Evolutionary conservation across 129 eudicot genomes (phyloP).

Genomic region (Flaveria linearis): DNA sequence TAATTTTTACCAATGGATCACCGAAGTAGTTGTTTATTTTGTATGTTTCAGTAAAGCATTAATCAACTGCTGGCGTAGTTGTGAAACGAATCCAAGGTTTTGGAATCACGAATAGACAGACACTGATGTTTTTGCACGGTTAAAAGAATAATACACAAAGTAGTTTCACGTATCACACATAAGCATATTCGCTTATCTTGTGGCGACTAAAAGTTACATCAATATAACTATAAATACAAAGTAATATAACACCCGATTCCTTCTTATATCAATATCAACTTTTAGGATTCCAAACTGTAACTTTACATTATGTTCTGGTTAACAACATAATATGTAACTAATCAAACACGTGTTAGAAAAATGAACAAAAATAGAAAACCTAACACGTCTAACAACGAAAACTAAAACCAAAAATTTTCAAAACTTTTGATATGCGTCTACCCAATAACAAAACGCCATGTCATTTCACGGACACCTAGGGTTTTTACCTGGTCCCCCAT

Average conservation of each 20-base stretch:
- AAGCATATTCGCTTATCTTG: no score
- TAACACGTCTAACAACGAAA: constrained; percentile 23
- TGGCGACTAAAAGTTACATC: no score
- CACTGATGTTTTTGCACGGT: no score
- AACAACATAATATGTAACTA: constrained; percentile 29
- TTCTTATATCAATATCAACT: constrained; percentile 13
- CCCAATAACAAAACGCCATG: constrained; percentile 19
- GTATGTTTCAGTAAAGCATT: no score
- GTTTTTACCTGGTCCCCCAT: constrained; percentile 93
- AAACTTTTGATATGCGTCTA: constrained; percentile 32
- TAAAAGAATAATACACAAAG: no score
- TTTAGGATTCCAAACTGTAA: constrained; percentile 21
- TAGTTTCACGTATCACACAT: no score
- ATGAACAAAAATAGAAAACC: constrained; percentile 21
- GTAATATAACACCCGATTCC: not conserved
- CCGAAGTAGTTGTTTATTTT: no score
- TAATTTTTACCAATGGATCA: no score
- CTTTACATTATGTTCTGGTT: constrained; percentile 30
- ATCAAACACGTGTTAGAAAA: constrained; percentile 39
- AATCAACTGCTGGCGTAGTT: no score
- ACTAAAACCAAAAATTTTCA: constrained; percentile 16
- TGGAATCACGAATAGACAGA: no score
- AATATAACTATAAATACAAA: not conserved
- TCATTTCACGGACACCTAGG: constrained; percentile 57
- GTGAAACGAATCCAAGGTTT: no score